Conservation (phyloP, 108 stramenopile species). For the Poteriospumella lacustris region DNA sequence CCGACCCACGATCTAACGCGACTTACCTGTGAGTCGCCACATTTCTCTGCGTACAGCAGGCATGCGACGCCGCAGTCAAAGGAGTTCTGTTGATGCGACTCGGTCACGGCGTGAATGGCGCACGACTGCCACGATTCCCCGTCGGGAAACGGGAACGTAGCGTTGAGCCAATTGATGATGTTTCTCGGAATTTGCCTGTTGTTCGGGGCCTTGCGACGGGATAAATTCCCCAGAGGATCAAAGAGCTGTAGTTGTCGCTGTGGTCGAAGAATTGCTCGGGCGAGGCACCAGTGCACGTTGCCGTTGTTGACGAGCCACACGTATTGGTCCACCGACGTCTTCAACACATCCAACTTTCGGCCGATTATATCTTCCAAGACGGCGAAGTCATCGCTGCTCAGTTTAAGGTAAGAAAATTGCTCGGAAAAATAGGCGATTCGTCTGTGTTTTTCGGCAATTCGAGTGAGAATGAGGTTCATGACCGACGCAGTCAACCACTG, state of each 20-base stretch:
- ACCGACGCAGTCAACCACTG: constrained; percentile 44
- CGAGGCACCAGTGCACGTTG: constrained; percentile 54
- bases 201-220: too few relatives aligned
- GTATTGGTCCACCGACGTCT: constrained; percentile 32
- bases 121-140: not conserved
- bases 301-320: constrained; percentile 48
- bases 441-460: constrained; percentile 33
- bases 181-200: constrained; percentile 40
- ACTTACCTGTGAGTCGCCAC: constrained; percentile 40
- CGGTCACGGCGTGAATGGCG: constrained; percentile 37
- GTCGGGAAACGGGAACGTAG: constrained; percentile 33
- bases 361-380: constrained; percentile 38
- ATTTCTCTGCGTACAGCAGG: constrained; percentile 55
- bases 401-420: not conserved
- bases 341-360: constrained; percentile 22
- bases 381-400: not conserved
- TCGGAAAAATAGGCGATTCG: not conserved
- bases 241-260: constrained; percentile 52
- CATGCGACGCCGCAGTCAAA: constrained; percentile 55
- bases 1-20: not conserved
- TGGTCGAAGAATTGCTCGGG: constrained; percentile 43
- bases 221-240: constrained; percentile 53
- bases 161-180: constrained; percentile 46
- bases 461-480: constrained; percentile 44
- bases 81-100: constrained; percentile 46